phyloP scores from a whole-genome alignment of 345 rosid genomes.

The Populus ilicifolia region DNA sequence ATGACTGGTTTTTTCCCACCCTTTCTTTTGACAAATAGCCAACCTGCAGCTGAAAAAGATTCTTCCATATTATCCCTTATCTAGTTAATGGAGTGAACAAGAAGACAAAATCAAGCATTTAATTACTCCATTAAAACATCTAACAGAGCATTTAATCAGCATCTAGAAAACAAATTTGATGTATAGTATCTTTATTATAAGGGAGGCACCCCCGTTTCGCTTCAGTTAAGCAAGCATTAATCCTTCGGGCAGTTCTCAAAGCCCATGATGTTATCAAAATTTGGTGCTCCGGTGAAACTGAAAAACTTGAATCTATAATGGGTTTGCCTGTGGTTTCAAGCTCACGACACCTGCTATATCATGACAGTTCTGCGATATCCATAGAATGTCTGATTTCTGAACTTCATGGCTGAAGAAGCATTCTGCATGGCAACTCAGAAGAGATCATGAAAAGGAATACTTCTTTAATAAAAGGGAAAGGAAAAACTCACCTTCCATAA shows the following conservation, averaged over 20 bases:
- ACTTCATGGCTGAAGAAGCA: background rate
- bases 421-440: background rate
- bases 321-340: background rate
- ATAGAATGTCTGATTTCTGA: background rate
- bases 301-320: background rate
- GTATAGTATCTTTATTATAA: background rate
- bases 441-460: background rate
- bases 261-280: background rate
- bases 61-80: background rate
- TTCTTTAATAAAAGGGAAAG: background rate
- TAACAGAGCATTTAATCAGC: background rate
- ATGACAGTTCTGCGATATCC: background rate
- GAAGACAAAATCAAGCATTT: constrained; percentile 4
- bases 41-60: constrained; percentile 8
- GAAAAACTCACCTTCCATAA: background rate
- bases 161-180: background rate
- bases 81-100: background rate
- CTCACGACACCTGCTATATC: background rate
- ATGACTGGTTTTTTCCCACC: background rate
- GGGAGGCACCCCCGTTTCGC: constrained; percentile 4
- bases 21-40: constrained; percentile 4
- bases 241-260: background rate
- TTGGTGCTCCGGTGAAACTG: background rate
- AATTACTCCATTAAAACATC: background rate
- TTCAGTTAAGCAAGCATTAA: background rate